Evolutionary conservation across 306 rosid genomes (phyloP).

Genomic region (Malus fusca): DNA sequence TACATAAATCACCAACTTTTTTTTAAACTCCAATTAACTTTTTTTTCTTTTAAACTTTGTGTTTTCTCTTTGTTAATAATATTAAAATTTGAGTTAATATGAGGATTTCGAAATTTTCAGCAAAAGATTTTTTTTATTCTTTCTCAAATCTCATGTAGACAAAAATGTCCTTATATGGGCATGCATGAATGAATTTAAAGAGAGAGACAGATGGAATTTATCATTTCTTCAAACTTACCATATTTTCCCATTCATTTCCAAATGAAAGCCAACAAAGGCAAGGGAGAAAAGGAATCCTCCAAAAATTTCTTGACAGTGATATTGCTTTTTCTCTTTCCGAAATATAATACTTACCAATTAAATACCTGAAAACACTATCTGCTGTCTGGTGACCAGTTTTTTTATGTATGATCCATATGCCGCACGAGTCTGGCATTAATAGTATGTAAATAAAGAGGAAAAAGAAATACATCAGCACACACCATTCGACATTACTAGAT

Average conservation of each 20-base stretch:
- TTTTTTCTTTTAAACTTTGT: background rate
- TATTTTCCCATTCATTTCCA: slow-evolving; percentile 39
- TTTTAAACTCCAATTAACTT: background rate
- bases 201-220: slow-evolving; percentile 18
- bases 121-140: background rate
- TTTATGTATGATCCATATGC: slow-evolving; percentile 16
- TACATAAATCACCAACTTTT: too few relatives aligned
- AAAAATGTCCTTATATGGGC: slow-evolving; percentile 18
- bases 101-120: background rate
- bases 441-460: background rate
- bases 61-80: background rate
- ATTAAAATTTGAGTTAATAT: background rate
- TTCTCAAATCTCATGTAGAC: slow-evolving; percentile 2
- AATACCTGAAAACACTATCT: background rate
- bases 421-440: slow-evolving; percentile 15
- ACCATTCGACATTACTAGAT: slow-evolving; percentile 24
- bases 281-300: slow-evolving; percentile 37
- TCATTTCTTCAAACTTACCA: slow-evolving; percentile 36
- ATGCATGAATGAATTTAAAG: slow-evolving; percentile 9
- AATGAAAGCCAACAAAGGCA: slow-evolving; percentile 36
- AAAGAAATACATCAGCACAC: slow-evolving; percentile 15
- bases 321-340: background rate
- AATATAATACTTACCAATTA: background rate
- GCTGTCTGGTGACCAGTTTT: background rate
- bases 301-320: slow-evolving; percentile 51